Evolutionary conservation across 164 flowering plant genomes (phyloP).

Genomic region (Aristolochia californica): DNA sequence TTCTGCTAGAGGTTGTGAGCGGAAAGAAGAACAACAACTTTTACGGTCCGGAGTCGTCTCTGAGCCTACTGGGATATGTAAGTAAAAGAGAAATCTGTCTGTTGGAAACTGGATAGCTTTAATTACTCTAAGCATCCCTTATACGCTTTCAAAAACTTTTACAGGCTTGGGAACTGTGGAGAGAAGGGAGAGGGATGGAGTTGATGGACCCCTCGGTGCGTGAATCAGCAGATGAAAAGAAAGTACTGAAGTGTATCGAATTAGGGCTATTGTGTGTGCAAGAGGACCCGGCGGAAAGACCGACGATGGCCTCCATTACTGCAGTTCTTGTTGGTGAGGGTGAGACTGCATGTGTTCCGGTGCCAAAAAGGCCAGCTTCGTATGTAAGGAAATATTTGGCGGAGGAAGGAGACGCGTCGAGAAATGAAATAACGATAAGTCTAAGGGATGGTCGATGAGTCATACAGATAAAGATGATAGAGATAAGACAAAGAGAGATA

Average conservation of each 20-base stretch:
- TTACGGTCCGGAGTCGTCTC: not conserved
- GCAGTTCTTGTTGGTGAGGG: constrained; percentile 2
- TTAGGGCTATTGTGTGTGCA: constrained; percentile 8
- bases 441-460: too few species aligned
- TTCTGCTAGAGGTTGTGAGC: constrained; percentile 1
- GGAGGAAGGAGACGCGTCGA: too few species aligned
- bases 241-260: constrained; percentile 5
- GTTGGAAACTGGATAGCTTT: not conserved
- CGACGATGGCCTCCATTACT: constrained; percentile 3
- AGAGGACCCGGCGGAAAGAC: constrained; percentile 2
- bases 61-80: not conserved
- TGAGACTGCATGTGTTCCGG: not conserved
- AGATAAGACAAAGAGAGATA: too few species aligned
- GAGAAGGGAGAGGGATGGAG: not conserved
- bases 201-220: constrained; percentile 1
- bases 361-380: constrained; percentile 1
- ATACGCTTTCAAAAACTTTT: too few species aligned
- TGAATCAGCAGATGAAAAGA: not conserved
- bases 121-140: too few species aligned
- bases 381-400: not conserved
- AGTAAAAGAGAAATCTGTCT: not conserved
- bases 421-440: too few species aligned
- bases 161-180: constrained; percentile 8
- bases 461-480: too few species aligned
- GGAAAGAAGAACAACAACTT: constrained; percentile 2